These are phyloP conservation scores for Isoetes taiwanensis DNA, from an alignment of 75 land plant genomes.

Conservation along the genomic window DNA sequence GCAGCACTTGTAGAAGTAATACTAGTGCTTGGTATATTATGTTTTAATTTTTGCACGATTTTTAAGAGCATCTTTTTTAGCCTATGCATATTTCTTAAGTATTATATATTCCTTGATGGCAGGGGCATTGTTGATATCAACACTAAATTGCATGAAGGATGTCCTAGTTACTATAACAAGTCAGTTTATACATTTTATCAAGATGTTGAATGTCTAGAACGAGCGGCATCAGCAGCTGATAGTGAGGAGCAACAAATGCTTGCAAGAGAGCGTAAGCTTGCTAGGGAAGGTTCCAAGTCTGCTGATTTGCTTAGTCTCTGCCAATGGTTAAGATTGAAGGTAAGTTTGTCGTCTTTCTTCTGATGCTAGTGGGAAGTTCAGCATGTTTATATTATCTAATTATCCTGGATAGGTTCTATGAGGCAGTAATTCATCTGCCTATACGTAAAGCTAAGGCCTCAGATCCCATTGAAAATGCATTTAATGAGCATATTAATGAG, in stretches of 20 bases:
- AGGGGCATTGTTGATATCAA: conserved; percentile 3
- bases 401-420: background rate
- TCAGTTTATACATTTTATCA: background rate
- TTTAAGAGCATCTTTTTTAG: background rate
- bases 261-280: background rate
- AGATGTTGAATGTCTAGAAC: conserved; percentile 1
- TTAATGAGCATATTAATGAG: conserved; percentile 2
- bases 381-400: background rate
- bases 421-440: background rate
- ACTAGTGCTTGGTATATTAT: too few species aligned
- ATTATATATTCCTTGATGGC: background rate
- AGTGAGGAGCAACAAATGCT: background rate
- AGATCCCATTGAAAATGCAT: conserved; percentile 2
- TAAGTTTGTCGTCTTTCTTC: too few species aligned
- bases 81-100: background rate
- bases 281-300: conserved; percentile 3
- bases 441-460: background rate
- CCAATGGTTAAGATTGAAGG: background rate
- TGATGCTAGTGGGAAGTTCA: background rate
- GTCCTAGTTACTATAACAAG: conserved; percentile 3
- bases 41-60: background rate
- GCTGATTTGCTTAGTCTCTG: conserved; percentile 1
- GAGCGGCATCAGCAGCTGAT: background rate
- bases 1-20: background rate
- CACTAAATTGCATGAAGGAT: background rate